Base-by-base conservation (phyloP, 257 asterid species). In the Penstemon newberryi region DNA sequence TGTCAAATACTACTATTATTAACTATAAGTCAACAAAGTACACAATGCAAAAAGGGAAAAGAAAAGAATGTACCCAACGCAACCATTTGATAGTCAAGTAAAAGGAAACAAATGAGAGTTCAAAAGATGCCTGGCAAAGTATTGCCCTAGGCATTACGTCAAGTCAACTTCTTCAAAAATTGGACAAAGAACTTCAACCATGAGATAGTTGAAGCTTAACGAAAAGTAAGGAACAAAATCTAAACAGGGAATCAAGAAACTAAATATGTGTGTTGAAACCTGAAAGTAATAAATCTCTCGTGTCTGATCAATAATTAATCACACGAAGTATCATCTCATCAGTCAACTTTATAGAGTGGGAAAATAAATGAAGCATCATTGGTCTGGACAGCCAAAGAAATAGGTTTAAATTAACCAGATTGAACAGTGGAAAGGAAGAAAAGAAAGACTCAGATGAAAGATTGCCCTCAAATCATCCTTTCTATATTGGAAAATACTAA, bases 271-370 rank as follows among this genome's bases (percentile, higher is more conserved):
- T 37, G 50, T 42, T 7, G 19, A 53, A 11, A 54, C 18, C 2
- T 25, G 33, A 25, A 25, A 25, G 33, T 25, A 66, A 53, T 18
- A 15, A 4, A 19, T 9, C 2, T 18, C 33, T 11, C 70, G 8
- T 13, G 25, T 18, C 25, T 18, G 42, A 39, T 51, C 55, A 13
- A 36, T 10, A 57, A 44, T 38, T 7, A 37, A 8, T 19, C 64
- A 45, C 71, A 41, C 18, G 66, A 69, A 45, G 66, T 36, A 69
- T 40, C 40, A 36, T 18, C 61, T 50, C 45, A 37, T 45, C 44
- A 59, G 41, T 39, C 25, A 60, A 60, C n/a, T 60, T 41, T n/a
- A 39, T 60, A 60, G 8, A 6, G 19, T 8, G 8, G 39, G 55
- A 18, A 5, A 41, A 66, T 37, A 8, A 9, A 66, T 8, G 5